Evolutionary conservation across 208 protist species (phyloP), one percentile per base, ranked within the genome.

Genomic region (Plasmodiophora brassicae): DNA sequence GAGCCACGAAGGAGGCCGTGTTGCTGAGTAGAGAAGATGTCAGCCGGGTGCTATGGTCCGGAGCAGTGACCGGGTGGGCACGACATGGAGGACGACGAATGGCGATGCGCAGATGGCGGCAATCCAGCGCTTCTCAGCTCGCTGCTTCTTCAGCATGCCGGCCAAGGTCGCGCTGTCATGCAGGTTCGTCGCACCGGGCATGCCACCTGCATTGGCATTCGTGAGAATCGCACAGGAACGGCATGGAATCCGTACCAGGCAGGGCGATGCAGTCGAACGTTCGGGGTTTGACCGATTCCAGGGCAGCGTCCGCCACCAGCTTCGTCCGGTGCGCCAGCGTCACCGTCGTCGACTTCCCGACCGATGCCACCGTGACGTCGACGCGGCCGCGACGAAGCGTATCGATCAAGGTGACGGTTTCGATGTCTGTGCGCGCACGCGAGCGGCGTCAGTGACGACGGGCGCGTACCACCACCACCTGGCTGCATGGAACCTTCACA

Each of bases 401-500:
- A 87, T 91, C 90, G 45, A 91, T 86, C 10, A 65, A 44, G 0
- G 89, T 87, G 83, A 91, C 41, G 28, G 86, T 46, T 45, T 91
- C 90, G 46, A 91, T 91, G 14, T 91, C 90, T n/a, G n/a, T n/a
- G n/a, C n/a, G n/a, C n/a, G n/a, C n/a, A n/a, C n/a, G n/a, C n/a
- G n/a, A n/a, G n/a, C n/a, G n/a, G n/a, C n/a, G n/a, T n/a, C n/a
- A n/a, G n/a, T n/a, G n/a, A n/a, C n/a, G n/a, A n/a, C n/a, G n/a
- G n/a, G n/a, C n/a, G n/a, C n/a, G n/a, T n/a, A n/a, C n/a, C n/a
- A n/a, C n/a, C n/a, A n/a, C n/a, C n/a, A n/a, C n/a, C n/a, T n/a
- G n/a, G n/a, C n/a, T n/a, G n/a, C n/a, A n/a, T n/a, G n/a, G n/a
- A n/a, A n/a, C n/a, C n/a, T 60, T 91, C 90, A n/a, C 85, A 90